Evolutionary conservation across 2,329 filamentous ascomycete genomes (phyloP), one percentile per base, ranked within the genome.

Genomic region (Phaeosphaeriaceae sp.): DNA sequence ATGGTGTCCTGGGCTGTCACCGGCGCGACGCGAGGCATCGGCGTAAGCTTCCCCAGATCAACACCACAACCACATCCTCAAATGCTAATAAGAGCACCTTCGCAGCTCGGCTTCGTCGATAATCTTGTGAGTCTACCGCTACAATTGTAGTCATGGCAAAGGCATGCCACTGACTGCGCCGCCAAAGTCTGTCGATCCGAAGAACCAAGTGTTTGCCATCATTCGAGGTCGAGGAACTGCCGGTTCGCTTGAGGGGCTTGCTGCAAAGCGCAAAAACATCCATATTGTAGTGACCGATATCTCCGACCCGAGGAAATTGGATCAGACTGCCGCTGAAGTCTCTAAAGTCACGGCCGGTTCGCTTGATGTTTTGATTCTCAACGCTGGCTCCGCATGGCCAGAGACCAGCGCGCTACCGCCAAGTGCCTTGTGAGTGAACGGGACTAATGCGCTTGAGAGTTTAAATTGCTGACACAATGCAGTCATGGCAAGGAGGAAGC

Each of bases 401-500:
- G 52, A 56, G 4, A 56, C 52, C 11, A 33, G 9, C 26, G 32
- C 29, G 30, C 49, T 56, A 46, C 29, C 49, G 21, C 52, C 49
- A 15, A 35, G n/a, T 48, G 44, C 43, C 34, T 54, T 53, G 45
- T 52, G 8, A 38, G 49, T 48, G 26, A 11, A 37, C n/a, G 3
- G 18, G 23, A 11, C 15, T 32, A 17, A 43, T 34, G 12, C 37
- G 9, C 17, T 37, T 41, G 8, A 37, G 12, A 29, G 29, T 45
- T 38, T 11, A 11, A 23, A 28, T 16, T 28, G 15, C 49, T 52
- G 28, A 52, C 28, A 39, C 11, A n/a, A 16, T 33, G 18, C 33
- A 52, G 49, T 38, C 37, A 34, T 43, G 46, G 50, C 35, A 54
- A 42, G 60, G 44, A 51, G 42, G 70, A 16, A 45, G 71, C 4